Evolutionary conservation across 2,329 filamentous ascomycete genomes (phyloP), one percentile per base, ranked within the genome.

Genomic region (Taxawa tesnikishii): DNA sequence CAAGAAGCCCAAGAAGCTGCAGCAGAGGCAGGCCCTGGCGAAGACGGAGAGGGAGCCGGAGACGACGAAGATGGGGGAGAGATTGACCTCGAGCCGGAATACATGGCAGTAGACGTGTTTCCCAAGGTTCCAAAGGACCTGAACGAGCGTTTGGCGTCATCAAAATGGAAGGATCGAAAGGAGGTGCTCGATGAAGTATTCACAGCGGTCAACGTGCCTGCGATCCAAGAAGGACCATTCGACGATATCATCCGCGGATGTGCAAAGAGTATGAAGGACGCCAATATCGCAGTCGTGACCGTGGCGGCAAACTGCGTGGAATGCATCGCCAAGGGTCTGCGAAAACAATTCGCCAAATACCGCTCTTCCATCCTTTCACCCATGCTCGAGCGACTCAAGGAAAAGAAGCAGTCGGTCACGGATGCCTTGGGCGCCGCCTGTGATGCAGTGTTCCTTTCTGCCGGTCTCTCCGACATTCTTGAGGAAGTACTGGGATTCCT

Each of bases 101-200:
- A 82, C 21, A 87, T 94, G 51, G 83, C 88, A 0, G 79, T 94
- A 38, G 85, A 98, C 51, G 76, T 94, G 1, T 58, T 83, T 34
- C 69, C 80, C 23, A 90, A 88, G 46, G 67, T 96, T 3, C 81
- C 88, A 0, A 73, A 75, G 24, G 77, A 85, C 51, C 87, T 94
- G 43, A 70, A 74, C 42, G 90, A 98, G 14, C 76, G 80, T 37
- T 63, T 98, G 17, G 79, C 72, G 0, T 96, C 88, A 7, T 79
- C 87, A 1, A 98, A 98, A 54, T 98, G 90, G 90, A 98, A 98
- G 53, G 92, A 98, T 44, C 72, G 90, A 39, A 98, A 98, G 57
- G 90, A 98, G 45, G 83, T 83, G 0, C 67, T 96, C 3, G 90
- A 98, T 39, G 83, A 74, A 7, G 67, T 94, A 0, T 79, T 78